phyloP scores from a whole-genome alignment of 202 grass and related monocot species.

The Panicum virgatum region DNA sequence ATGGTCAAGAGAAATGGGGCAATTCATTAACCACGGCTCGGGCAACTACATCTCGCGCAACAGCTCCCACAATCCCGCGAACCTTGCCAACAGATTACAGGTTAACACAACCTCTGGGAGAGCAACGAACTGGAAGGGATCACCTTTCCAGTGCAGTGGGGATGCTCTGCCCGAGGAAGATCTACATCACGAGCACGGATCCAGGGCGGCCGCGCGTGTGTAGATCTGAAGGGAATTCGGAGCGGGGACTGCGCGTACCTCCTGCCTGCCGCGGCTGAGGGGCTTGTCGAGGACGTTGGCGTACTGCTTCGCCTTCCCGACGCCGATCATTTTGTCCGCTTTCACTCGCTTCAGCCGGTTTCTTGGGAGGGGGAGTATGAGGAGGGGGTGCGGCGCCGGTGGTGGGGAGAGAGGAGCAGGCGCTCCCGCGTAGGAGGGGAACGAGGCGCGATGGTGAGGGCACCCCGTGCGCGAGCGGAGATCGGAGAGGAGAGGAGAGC shows the following conservation, averaged over 20 bases:
- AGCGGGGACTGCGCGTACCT: conserved; percentile 39
- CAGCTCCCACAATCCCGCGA: neutral
- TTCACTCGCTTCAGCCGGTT: neutral
- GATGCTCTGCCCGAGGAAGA: neutral
- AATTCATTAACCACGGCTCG: neutral
- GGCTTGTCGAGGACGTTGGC: conserved; percentile 91
- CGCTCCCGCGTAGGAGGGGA: neutral
- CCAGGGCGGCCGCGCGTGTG: too few species aligned
- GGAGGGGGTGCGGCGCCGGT: neutral
- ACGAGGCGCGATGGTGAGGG: neutral
- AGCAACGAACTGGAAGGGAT: neutral
- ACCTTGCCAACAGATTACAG: neutral
- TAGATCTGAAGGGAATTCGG: conserved; percentile 2
- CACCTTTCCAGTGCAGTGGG: neutral
- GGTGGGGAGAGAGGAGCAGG: neutral
- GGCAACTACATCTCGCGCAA: neutral
- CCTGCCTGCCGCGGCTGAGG: conserved; percentile 81
- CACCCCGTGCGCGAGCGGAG: neutral
- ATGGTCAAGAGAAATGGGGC: neutral
- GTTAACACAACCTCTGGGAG: neutral
- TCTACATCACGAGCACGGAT: neutral
- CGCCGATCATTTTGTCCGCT: conserved; percentile 72
- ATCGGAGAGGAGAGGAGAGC: neutral
- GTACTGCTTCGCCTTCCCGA: conserved; percentile 96
- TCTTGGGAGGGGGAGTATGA: neutral